A percentile compares a stretch with the other conserved stretches of the same genome.
Conservation (phyloP, 805 yeast genomes). For the Ogataea kodamae region DNA sequence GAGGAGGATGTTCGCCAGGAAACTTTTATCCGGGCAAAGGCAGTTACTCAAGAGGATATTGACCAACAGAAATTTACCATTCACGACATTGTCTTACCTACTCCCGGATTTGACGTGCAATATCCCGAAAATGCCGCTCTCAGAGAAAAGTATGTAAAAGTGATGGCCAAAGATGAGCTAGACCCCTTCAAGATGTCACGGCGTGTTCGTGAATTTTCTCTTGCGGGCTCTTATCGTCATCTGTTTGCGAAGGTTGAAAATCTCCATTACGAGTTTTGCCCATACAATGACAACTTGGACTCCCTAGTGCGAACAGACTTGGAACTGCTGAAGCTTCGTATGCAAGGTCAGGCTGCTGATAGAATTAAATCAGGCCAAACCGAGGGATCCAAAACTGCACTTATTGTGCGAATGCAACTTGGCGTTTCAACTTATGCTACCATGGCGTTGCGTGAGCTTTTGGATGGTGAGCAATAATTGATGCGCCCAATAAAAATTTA, state of each 20-base stretch:
- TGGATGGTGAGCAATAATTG: conserved; percentile 65
- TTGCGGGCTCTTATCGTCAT: conserved; percentile 85
- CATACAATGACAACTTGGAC: conserved; percentile 61
- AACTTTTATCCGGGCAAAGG: conserved; percentile 61
- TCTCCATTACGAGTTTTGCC: conserved; percentile 58
- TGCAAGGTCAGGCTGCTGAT: conserved; percentile 16
- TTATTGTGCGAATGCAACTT: conserved; percentile 70
- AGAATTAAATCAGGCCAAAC: conserved; percentile 32
- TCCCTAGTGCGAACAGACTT: conserved; percentile 79
- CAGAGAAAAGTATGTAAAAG: conserved; percentile 56
- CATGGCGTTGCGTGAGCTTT: conserved; percentile 90
- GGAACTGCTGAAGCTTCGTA: conserved; percentile 42
- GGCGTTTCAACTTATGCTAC: conserved; percentile 94
- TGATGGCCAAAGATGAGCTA: conserved; percentile 77
- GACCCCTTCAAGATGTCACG: conserved; percentile 85
- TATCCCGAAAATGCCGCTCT: conserved; percentile 73
- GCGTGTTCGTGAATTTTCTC: conserved; percentile 80
- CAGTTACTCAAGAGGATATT: conserved; percentile 72
- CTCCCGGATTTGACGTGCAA: conserved; percentile 90
- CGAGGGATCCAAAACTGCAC: conserved; percentile 56
- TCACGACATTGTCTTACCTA: conserved; percentile 86
- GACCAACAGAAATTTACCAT: conserved; percentile 56
- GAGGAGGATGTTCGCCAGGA: conserved; percentile 68
- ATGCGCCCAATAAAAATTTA: conserved; percentile 13
- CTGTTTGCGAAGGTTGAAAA: conserved; percentile 63